Evolutionary conservation across 192 early-diverging fungal genomes (phyloP).

Genomic region (Neocallimastix lanati): DNA sequence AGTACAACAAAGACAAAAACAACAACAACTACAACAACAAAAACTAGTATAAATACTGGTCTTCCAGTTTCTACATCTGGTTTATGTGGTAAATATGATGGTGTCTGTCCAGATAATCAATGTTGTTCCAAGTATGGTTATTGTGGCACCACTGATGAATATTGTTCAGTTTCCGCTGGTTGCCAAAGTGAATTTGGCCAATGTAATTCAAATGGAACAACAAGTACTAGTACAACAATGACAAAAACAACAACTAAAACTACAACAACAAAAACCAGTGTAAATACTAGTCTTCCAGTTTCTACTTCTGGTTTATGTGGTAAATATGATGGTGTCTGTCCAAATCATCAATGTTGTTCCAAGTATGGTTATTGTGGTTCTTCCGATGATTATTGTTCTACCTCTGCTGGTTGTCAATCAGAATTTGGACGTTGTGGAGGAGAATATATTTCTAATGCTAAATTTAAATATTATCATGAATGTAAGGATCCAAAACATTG

Average conservation of each 20-base stretch:
- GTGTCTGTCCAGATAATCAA: not conserved
- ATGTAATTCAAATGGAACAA: too few species aligned
- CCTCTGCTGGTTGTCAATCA: not conserved
- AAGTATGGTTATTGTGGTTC: not conserved
- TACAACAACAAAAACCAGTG: not conserved
- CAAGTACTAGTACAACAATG: not conserved
- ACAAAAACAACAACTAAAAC: too few species aligned
- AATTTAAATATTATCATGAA: not conserved
- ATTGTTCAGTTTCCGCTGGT: too few species aligned
- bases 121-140: not conserved
- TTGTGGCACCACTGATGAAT: too few species aligned
- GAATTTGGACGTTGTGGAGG: not conserved
- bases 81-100: not conserved
- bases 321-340: not conserved
- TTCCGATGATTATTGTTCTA: not conserved
- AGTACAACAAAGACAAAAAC: not conserved
- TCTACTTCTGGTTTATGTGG: not conserved
- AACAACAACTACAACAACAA: too few species aligned
- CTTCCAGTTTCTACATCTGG: not conserved
- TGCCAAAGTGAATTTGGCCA: too few species aligned
- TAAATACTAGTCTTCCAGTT: too few species aligned
- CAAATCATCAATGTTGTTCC: not conserved
- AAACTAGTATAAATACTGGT: not conserved
- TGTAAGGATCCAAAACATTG: conserved; percentile 11
- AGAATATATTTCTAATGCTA: not conserved